These are phyloP conservation scores for Penicillium nucicola DNA, from an alignment of 495 filamentous ascomycete genomes.

Conservation along the genomic window DNA sequence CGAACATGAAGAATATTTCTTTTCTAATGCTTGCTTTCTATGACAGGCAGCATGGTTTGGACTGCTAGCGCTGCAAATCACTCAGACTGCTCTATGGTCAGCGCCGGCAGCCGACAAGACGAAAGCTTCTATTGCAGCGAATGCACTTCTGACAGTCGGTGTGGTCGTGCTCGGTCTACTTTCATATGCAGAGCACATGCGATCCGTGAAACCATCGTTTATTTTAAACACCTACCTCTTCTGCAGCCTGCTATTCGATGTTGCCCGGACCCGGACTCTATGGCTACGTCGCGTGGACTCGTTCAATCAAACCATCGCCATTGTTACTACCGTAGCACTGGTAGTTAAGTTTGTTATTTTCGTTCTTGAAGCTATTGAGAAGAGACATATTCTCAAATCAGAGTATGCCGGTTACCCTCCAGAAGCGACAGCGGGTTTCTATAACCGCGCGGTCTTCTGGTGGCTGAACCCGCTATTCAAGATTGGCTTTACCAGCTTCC, in stretches of 20 bases:
- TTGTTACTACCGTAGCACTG: conserved; percentile 46
- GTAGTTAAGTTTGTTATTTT: conserved; percentile 48
- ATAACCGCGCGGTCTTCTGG: conserved; percentile 49
- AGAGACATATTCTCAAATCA: conserved; percentile 44
- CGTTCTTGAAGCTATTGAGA: conserved; percentile 53
- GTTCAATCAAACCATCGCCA: conserved; percentile 33
- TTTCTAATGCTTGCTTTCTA: not conserved
- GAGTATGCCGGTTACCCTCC: conserved; percentile 47
- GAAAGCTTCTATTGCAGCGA: conserved; percentile 45
- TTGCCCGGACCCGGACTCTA: conserved; percentile 52
- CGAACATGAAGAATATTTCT: too few relatives aligned
- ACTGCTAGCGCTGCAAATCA: conserved; percentile 42
- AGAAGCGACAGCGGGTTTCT: conserved; percentile 58
- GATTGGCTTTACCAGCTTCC: conserved; percentile 42
- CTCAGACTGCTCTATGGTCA: conserved; percentile 48
- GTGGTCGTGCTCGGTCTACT: conserved; percentile 41
- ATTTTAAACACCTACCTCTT: conserved; percentile 60
- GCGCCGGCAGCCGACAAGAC: conserved; percentile 28
- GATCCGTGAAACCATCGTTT: conserved; percentile 54
- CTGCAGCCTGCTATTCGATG: conserved; percentile 57
- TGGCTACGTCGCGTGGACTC: conserved; percentile 46
- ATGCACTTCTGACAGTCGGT: conserved; percentile 40
- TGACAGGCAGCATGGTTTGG: conserved; percentile 38
- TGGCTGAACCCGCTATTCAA: conserved; percentile 59
- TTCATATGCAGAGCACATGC: conserved; percentile 56